A percentile compares a stretch with the other conserved stretches of the same genome.
phyloP scores from a whole-genome alignment of 2,329 filamentous ascomycete species.

The Sporothrix schenckii region DNA sequence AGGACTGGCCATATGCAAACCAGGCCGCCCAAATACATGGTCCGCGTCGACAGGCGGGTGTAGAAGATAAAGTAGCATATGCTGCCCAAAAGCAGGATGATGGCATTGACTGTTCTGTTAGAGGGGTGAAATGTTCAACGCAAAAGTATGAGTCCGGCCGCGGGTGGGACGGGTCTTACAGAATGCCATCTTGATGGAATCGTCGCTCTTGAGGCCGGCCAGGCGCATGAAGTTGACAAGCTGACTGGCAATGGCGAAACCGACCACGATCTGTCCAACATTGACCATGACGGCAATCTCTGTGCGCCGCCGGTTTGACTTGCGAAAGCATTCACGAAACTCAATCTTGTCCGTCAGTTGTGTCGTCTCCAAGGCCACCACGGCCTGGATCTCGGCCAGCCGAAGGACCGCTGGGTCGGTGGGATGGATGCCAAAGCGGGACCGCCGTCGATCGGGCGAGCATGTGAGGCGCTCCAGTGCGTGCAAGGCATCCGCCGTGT shows the following conservation, averaged over 20 bases:
- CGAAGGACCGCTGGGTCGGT: conserved; percentile 40
- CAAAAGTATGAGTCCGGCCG: accelerated
- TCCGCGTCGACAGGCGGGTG: conserved; percentile 50
- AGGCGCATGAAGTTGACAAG: conserved; percentile 37
- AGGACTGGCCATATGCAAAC: conserved; percentile 43
- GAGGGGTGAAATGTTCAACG: background rate
- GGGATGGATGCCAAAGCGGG: background rate
- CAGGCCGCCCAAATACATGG: conserved; percentile 48
- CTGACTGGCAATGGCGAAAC: conserved; percentile 46
- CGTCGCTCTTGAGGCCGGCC: conserved; percentile 44
- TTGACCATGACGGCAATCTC: conserved; percentile 54
- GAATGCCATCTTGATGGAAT: conserved; percentile 47
- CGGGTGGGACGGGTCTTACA: conserved; percentile 29
- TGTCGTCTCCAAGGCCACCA: conserved; percentile 57
- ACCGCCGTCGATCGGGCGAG: background rate
- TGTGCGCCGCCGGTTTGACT: conserved; percentile 55
- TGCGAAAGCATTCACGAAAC: conserved; percentile 56
- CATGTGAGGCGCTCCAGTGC: conserved; percentile 30
- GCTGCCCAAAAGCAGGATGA: conserved; percentile 46
- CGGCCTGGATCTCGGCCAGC: conserved; percentile 58
- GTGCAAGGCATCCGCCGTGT: conserved; percentile 32
- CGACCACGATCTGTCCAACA: conserved; percentile 39
- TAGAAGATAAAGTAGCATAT: conserved; percentile 49
- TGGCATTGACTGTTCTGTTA: conserved; percentile 33
- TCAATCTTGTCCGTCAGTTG: conserved; percentile 53